Evolutionary conservation across 2,329 filamentous ascomycete genomes (phyloP), one percentile per base, ranked within the genome.

Genomic region (Cryphonectria nitschkei): DNA sequence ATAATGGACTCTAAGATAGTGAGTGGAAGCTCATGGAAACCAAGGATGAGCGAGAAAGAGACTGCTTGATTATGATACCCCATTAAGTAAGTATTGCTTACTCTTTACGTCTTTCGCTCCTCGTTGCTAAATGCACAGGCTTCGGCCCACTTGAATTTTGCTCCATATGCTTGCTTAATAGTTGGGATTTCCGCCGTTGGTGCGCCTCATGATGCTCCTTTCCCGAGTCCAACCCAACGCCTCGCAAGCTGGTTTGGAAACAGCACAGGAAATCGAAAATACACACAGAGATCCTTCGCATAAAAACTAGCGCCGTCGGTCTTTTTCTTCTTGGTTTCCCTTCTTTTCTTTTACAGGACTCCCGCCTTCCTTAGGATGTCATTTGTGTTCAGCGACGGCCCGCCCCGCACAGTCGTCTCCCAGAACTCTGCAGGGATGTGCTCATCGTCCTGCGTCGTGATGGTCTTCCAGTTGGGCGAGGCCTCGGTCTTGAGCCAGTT

Each of bases 401-500:
- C 87, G 11, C 91, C 91, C 13, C 87, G 87, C 14, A 95, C 88
- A 14, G 90, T 84, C 43, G 88, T 86, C 65, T 84, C 87, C 94
- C 94, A 97, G 0, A 92, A 83, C 1, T 87, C 83, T 1, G 91
- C 88, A 0, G 81, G 75, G 16, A 95, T 81, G 16, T 26, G 58
- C 3, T 11, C 67, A 34, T 86, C 86, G 68, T 90, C 83, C 0
- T 84, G 84, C 67, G 89, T 86, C 1, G 88, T 83, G 32, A 98
- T 76, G 2, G 93, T 81, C 46, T 84, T 88, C 94, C 95, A 99
- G 78, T 99, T 95, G 2, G 96, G 96, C 78, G 93, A 98, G 41
- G 89, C 89, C 70, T 93, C 93, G 22, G 88, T 86, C 80, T 95
- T 97, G 74, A 98, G 87, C 96, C 96, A 98, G 82, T 97, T 97